These are phyloP conservation scores for Capronia coronata DNA, from an alignment of 2,329 filamentous ascomycete genomes.

Conservation along the genomic window DNA sequence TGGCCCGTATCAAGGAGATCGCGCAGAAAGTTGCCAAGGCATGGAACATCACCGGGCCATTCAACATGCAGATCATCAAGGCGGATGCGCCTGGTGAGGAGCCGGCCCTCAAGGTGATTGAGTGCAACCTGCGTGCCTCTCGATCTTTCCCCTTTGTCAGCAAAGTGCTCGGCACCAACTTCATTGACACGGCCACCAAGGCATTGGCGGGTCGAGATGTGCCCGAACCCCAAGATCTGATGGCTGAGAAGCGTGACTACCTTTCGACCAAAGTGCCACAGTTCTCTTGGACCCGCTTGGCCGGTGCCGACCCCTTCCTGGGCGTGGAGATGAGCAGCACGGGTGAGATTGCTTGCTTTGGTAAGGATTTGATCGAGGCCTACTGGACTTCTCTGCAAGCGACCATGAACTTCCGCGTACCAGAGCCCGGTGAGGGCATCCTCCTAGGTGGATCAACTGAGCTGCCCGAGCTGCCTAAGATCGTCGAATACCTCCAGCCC, in stretches of 20 bases:
- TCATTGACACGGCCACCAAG: conserved; percentile 91
- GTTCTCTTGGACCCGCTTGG: conserved; percentile 97
- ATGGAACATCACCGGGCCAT: conserved; percentile 94
- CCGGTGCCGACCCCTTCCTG: conserved; percentile 93
- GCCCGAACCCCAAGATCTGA: conserved; percentile 77
- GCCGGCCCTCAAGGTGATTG: conserved; percentile 84
- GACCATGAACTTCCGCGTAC: conserved; percentile 98
- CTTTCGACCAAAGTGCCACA: conserved; percentile 96
- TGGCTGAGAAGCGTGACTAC: conserved; percentile 84
- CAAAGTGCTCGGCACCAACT: conserved; percentile 94
- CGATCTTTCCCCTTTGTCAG: conserved; percentile 97
- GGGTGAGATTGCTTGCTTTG: conserved; percentile 98
- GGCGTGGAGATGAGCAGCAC: conserved; percentile 97
- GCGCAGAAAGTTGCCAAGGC: conserved; percentile 93
- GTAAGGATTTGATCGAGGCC: conserved; percentile 88
- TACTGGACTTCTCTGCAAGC: conserved; percentile 97
- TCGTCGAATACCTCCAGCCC: conserved; percentile 80
- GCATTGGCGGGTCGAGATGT: conserved; percentile 81
- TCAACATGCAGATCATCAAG: conserved; percentile 99
- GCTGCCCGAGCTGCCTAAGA: conserved; percentile 62
- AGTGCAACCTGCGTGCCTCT: conserved; percentile 95
- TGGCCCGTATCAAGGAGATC: conserved; percentile 89
- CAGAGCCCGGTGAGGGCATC: conserved; percentile 88
- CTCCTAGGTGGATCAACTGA: conserved; percentile 83
- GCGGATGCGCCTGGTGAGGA: conserved; percentile 60